phyloP scores from a whole-genome alignment of 768 basidiomycete genomes.

The Aureoboletus auriporus region DNA sequence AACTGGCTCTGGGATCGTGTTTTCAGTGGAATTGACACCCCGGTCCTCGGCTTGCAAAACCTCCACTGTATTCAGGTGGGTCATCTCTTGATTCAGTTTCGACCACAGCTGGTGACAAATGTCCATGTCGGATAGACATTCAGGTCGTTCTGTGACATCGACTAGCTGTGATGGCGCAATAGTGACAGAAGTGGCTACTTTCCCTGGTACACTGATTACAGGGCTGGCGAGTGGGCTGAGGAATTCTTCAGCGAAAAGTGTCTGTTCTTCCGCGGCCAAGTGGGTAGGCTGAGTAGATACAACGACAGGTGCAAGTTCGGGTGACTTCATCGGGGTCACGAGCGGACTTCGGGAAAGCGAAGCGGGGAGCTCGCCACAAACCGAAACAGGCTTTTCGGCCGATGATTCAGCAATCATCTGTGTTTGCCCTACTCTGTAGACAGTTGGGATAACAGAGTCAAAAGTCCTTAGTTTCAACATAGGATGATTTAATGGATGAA shows the following conservation, averaged over 20 bases:
- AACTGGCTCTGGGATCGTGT: neutral
- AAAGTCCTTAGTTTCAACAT: constrained; percentile 67
- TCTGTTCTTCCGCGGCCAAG: constrained; percentile 1
- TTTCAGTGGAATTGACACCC: neutral
- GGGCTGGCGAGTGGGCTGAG: constrained; percentile 22
- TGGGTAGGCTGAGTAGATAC: neutral
- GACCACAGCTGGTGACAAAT: constrained; percentile 31
- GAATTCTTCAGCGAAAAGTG: constrained; percentile 16
- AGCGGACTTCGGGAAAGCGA: neutral
- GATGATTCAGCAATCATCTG: neutral
- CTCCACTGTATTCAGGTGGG: constrained; percentile 25
- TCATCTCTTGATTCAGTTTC: constrained; percentile 35
- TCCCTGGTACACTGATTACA: neutral
- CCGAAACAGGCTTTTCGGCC: neutral
- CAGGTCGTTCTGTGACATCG: constrained; percentile 4
- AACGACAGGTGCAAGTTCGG: neutral
- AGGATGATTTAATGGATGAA: constrained; percentile 70
- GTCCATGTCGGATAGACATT: constrained; percentile 12
- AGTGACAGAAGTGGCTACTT: neutral
- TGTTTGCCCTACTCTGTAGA: constrained; percentile 29
- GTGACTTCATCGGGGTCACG: neutral
- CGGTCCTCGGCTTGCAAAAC: neutral
- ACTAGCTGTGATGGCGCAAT: constrained; percentile 4
- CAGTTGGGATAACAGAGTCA: constrained; percentile 45
- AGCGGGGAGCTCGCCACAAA: neutral